Conservation (phyloP, 176 grass and related monocot species). For the maize (Zea mays) region Zm-B73-REFERENCE-NAM-5.0 NC_050097.1:236989001-236989500, state of each 20-base stretch:
- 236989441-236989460: too few relatives aligned
- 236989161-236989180: conserved; percentile 99
- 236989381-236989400: too few relatives aligned
- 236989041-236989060: conserved; percentile 96
- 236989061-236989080: conserved; percentile 97
- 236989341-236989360: too few relatives aligned
- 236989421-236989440: too few relatives aligned
- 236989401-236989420: too few relatives aligned
- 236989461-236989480: too few relatives aligned
- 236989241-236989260: conserved; percentile 96
- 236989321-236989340: too few relatives aligned
- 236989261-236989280: conserved; percentile 92
- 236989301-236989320: not conserved
- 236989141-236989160: conserved; percentile 90
- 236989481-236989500: too few relatives aligned
- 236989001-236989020: conserved; percentile 49
- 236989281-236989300: conserved; percentile 82
- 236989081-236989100: conserved; percentile 35
- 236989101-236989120: conserved; percentile 2
- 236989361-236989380: too few relatives aligned
- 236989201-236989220: conserved; percentile 65
- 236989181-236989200: conserved; percentile 81
- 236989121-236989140: conserved; percentile 2
- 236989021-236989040: conserved; percentile 99
- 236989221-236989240: conserved; percentile 97